Percentiles rank a stretch among this genome's conserved stretches.
These are phyloP conservation scores for Forsythia suspensa DNA, from an alignment of 257 asterid genomes.

Conservation along the genomic window DNA sequence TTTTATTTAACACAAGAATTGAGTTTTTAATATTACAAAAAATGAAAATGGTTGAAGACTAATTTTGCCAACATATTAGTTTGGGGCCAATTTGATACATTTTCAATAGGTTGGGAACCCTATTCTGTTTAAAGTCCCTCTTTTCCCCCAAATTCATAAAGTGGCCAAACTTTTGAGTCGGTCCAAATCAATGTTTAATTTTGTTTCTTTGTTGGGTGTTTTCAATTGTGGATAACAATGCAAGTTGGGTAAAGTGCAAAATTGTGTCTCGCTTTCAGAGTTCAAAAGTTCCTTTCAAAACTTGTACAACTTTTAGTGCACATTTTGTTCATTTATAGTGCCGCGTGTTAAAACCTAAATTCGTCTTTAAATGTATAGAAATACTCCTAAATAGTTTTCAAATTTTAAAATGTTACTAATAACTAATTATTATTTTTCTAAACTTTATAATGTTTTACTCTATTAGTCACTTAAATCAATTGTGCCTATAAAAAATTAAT, in stretches of 20 bases:
- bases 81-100: not conserved
- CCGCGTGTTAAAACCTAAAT: too few relatives aligned
- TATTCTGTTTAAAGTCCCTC: not conserved
- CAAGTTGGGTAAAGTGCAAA: not conserved
- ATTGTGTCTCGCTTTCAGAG: not conserved
- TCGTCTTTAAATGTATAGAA: too few relatives aligned
- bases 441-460: too few relatives aligned
- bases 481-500: too few relatives aligned
- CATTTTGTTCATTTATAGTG: too few relatives aligned
- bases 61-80: not conserved
- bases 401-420: too few relatives aligned
- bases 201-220: not conserved
- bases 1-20: too few relatives aligned
- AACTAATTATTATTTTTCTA: too few relatives aligned
- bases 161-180: not conserved
- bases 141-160: not conserved
- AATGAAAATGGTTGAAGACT: not conserved
- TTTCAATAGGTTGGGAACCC: not conserved
- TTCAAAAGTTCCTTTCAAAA: not conserved
- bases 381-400: too few relatives aligned
- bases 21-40: too few relatives aligned
- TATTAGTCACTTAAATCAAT: too few relatives aligned
- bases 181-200: not conserved
- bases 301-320: not conserved
- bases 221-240: slow-evolving; percentile 19